Evolutionary conservation across 2,329 filamentous ascomycete species (phyloP).

Genomic region (Botrytis galanthina): DNA sequence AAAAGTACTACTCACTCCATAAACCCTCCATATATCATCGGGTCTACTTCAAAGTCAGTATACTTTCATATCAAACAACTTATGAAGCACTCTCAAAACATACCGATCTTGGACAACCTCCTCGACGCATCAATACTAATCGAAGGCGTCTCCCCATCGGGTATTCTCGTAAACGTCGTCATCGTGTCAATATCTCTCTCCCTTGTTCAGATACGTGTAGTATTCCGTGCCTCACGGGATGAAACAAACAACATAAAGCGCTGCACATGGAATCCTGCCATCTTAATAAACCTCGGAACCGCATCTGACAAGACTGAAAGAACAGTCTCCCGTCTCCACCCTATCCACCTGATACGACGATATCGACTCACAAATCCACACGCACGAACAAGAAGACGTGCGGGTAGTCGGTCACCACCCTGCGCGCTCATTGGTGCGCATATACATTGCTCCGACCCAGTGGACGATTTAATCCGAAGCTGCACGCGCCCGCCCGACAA

Average conservation of each 20-base stretch:
- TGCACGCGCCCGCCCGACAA: not conserved
- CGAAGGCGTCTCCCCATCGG: slow-evolving; percentile 57
- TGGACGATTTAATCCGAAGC: not conserved
- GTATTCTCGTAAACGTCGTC: slow-evolving; percentile 71
- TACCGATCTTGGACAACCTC: slow-evolving; percentile 64
- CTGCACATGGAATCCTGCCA: slow-evolving; percentile 4
- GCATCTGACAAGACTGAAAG: not conserved
- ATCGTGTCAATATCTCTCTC: slow-evolving; percentile 43
- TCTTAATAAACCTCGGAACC: slow-evolving; percentile 16
- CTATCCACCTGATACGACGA: not conserved
- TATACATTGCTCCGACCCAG: not conserved
- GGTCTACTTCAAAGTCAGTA: slow-evolving; percentile 45
- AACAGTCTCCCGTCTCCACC: not conserved
- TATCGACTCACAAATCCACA: not conserved
- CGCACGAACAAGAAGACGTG: not conserved
- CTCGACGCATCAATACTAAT: slow-evolving; percentile 65
- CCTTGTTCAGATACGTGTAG: not conserved
- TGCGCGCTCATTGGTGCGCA: slow-evolving; percentile 19
- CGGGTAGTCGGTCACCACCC: not conserved
- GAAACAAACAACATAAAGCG: slow-evolving; percentile 9
- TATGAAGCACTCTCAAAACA: not conserved
- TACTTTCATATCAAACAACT: not conserved
- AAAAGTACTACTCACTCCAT: slow-evolving; percentile 60
- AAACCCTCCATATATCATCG: slow-evolving; percentile 81
- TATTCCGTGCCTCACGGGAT: slow-evolving; percentile 1